phyloP scores from a whole-genome alignment of 257 asterid genomes.

The Rhazya stricta region DNA sequence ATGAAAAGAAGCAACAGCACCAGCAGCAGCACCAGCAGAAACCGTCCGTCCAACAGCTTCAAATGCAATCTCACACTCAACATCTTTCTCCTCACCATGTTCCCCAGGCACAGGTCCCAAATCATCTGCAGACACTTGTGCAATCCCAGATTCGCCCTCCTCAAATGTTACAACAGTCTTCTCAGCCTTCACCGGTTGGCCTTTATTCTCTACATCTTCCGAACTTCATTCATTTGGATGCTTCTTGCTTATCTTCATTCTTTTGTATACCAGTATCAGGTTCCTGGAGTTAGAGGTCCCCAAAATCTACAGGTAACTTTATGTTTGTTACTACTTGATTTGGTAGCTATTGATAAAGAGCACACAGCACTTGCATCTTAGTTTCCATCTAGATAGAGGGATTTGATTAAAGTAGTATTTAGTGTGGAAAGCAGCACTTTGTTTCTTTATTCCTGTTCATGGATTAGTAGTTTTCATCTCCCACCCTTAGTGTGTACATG shows the following conservation, averaged over 20 bases:
- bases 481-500: neutral
- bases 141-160: conserved; percentile 47
- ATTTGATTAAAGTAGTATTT: neutral
- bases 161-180: conserved; percentile 49
- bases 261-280: conserved; percentile 52
- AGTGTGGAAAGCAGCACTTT: neutral
- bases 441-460: neutral
- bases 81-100: conserved; percentile 45
- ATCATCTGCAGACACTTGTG: conserved; percentile 42
- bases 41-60: conserved; percentile 47
- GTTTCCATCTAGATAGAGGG: neutral
- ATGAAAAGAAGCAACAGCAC: conserved; percentile 57
- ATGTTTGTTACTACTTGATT: neutral
- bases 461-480: neutral
- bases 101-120: conserved; percentile 51
- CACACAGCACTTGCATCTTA: neutral
- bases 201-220: conserved; percentile 6
- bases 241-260: conserved; percentile 20
- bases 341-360: neutral
- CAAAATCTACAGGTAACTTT: conserved; percentile 50
- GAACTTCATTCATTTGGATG: conserved; percentile 2
- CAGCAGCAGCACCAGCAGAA: conserved; percentile 36
- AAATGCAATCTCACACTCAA: conserved; percentile 43
- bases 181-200: conserved; percentile 55
- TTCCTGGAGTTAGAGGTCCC: conserved; percentile 48